Base-by-base conservation (phyloP, 257 asterid genomes). In the Nicotiana noctiflora region DNA sequence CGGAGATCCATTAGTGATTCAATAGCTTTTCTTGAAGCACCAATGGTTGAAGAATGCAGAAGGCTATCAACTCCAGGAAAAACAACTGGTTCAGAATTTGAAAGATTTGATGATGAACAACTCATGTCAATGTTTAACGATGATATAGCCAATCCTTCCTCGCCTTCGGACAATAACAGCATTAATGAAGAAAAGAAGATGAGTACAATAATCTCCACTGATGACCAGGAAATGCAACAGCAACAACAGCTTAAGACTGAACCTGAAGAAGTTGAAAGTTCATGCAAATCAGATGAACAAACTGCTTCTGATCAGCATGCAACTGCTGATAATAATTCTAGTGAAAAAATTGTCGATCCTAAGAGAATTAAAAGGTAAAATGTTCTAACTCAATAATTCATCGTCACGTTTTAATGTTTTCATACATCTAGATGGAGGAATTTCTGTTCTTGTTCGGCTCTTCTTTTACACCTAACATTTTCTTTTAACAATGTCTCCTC, bases 101-200 rank as follows among this genome's bases (percentile, higher is more conserved):
- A 90, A n/a, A 75, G 90, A 82, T 89, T 92, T 53, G 97, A 94
- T 8, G 98, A 94, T 52, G 98, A 94, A 32, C 98, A 92, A 83
- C 94, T 94, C 53, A 88, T 94, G 93, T 90, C 94, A 2, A 94
- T 94, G 97, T 94, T 92, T 84, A 89, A 80, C 8, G 93, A 89
- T 77, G 93, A 89, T 19, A 83, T 79, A 2, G 88, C 59, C 8
- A 81, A 88, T 65, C 91, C 97, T 0, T 91, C 97, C 1, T 91
- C 97, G 1, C 95, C 93, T 15, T 92, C 97, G 0, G 97, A 91
- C 81, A 94, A 89, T 80, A 91, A 91, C 89, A 92, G 94, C 90
- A 83, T 84, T 75, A 85, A 88, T 44, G 94, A 91, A n/a, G 94
- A 88, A 2, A 87, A 81, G 31, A 75, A 80, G 32, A 74, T 25